phyloP scores from a whole-genome alignment of 2,329 filamentous ascomycete species.

The Acarospora socialis region DNA sequence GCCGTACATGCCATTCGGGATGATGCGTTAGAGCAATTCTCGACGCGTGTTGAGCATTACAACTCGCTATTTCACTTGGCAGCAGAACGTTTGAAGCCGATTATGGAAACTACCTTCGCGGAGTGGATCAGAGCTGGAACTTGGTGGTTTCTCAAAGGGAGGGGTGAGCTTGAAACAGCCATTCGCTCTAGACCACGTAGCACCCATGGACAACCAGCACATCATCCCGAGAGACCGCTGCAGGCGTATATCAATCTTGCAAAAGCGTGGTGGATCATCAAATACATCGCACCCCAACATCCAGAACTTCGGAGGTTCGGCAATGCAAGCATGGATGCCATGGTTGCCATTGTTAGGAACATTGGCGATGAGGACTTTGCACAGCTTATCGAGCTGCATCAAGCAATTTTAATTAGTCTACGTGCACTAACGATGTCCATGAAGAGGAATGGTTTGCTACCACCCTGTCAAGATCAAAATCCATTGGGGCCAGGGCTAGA shows the following conservation, averaged over 20 bases:
- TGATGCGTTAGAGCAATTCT: constrained; percentile 56
- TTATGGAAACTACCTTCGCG: constrained; percentile 47
- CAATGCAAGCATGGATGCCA: constrained; percentile 24
- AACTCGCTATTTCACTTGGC: constrained; percentile 64
- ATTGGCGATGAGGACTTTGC: constrained; percentile 31
- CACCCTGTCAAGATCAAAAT: constrained; percentile 45
- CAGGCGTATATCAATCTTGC: constrained; percentile 77
- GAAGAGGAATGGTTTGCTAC: constrained; percentile 67
- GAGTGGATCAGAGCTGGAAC: constrained; percentile 59
- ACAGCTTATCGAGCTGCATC: constrained; percentile 35
- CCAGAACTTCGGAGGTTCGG: constrained; percentile 27
- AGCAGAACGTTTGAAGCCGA: constrained; percentile 25
- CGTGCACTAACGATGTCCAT: constrained; percentile 68
- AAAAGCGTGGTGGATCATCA: constrained; percentile 70
- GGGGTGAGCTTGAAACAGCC: constrained; percentile 55
- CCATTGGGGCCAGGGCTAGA: constrained; percentile 66
- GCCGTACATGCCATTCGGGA: constrained; percentile 38
- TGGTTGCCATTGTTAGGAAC: constrained; percentile 27
- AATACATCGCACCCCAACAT: constrained; percentile 26
- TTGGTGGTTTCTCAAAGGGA: constrained; percentile 85
- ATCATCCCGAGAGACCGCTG: constrained; percentile 37
- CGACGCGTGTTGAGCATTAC: constrained; percentile 55
- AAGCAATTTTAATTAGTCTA: constrained; percentile 48
- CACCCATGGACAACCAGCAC: constrained; percentile 34
- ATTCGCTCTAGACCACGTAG: constrained; percentile 50